These are phyloP conservation scores for Claviceps fusiformis DNA, from an alignment of 2,329 filamentous ascomycete species.

Conservation along the genomic window DNA sequence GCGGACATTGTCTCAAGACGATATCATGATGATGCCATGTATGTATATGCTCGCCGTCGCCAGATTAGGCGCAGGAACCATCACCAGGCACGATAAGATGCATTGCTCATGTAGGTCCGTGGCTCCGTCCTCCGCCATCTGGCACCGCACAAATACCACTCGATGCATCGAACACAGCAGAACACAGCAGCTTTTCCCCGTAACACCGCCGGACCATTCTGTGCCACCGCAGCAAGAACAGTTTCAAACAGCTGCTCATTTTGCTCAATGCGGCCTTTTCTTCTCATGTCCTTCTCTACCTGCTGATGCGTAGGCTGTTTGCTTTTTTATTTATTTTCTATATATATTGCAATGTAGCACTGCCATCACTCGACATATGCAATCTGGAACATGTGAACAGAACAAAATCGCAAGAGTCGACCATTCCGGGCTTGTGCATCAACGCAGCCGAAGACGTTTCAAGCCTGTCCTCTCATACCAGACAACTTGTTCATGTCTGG, in stretches of 20 bases:
- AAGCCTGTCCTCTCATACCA: background rate
- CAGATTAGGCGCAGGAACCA: background rate
- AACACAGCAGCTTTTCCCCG: background rate
- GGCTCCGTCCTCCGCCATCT: background rate
- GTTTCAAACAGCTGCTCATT: background rate
- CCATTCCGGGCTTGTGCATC: background rate
- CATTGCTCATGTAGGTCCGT: background rate
- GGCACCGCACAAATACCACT: background rate
- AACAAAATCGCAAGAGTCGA: background rate
- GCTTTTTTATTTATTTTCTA: no score
- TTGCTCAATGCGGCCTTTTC: no score
- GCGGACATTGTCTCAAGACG: background rate
- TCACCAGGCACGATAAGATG: background rate
- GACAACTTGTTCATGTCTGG: background rate
- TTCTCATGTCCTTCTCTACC: no score
- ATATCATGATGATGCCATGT: background rate
- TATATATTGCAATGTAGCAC: background rate
- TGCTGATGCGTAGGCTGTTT: no score
- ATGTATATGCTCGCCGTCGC: background rate
- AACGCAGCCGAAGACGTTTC: background rate
- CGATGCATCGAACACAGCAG: no score
- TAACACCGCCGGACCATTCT: background rate
- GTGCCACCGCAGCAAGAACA: background rate
- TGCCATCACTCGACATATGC: background rate
- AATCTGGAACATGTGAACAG: background rate